These are phyloP conservation scores for Chaetoceros tenuissimus DNA, from an alignment of 108 stramenopile species.

Conservation along the genomic window DNA sequence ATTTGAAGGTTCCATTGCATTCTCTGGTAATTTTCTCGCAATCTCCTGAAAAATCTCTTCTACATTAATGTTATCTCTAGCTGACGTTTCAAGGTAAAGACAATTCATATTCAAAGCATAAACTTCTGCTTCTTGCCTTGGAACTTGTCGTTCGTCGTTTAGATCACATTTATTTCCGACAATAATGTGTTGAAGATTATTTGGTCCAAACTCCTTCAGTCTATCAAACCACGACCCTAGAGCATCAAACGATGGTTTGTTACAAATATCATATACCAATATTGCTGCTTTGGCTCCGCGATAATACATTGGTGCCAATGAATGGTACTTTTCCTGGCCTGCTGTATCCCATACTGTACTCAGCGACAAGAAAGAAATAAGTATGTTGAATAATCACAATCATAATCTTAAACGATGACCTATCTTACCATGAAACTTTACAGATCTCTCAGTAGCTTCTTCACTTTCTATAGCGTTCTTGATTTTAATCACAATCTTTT, in stretches of 20 bases:
- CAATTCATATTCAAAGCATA: neutral
- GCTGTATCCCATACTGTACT: slow-evolving; percentile 85
- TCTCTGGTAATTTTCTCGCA: neutral
- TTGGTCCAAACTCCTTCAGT: neutral
- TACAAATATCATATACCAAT: slow-evolving; percentile 40
- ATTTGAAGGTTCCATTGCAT: neutral
- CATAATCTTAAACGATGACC: neutral
- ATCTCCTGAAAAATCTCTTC: neutral
- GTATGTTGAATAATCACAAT: neutral
- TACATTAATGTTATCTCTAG: neutral
- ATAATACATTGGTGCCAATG: slow-evolving; percentile 79
- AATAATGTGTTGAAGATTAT: neutral
- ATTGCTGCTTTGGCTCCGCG: slow-evolving; percentile 36
- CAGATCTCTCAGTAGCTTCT: neutral
- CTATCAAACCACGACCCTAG: neutral
- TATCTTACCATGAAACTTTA: neutral
- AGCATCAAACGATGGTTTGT: neutral
- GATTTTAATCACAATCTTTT: neutral
- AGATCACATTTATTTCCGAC: neutral
- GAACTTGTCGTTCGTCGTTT: neutral
- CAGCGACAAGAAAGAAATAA: slow-evolving; percentile 5
- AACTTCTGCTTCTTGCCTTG: neutral
- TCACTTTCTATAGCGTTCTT: neutral
- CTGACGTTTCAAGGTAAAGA: neutral
- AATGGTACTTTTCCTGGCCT: slow-evolving; percentile 83